phyloP scores from a whole-genome alignment of 768 basidiomycete genomes.

The Filobasidium wieringae region DNA sequence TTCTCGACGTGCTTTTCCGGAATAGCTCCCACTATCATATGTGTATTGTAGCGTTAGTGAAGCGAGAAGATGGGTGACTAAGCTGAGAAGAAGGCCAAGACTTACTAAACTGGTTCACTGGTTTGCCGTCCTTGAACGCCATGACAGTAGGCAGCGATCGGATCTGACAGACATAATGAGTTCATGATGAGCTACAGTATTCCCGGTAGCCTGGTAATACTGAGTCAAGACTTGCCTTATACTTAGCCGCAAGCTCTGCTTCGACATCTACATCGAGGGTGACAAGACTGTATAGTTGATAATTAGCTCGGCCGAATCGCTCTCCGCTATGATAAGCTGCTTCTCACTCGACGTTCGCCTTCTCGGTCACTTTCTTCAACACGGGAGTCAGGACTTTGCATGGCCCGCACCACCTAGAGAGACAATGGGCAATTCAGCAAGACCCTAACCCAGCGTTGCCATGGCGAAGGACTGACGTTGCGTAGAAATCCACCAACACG shows the following conservation, averaged over 20 bases:
- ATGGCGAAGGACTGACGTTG: conserved; percentile 9
- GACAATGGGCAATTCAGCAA: background rate
- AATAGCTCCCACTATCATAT: conserved; percentile 4
- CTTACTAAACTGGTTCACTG: conserved; percentile 46
- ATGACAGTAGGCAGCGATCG: conserved; percentile 67
- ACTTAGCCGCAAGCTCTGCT: conserved; percentile 45
- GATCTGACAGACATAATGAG: conserved; percentile 44
- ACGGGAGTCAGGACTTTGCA: conserved; percentile 63
- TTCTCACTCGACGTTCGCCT: conserved; percentile 39
- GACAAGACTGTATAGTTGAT: conserved; percentile 52
- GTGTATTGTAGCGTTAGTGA: background rate
- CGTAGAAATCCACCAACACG: conserved; percentile 15
- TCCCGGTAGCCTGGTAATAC: background rate
- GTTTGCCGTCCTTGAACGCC: conserved; percentile 57
- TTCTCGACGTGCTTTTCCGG: conserved; percentile 11
- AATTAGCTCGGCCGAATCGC: too few species aligned
- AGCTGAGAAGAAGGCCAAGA: background rate
- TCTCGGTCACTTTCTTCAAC: conserved; percentile 49
- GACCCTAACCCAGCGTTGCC: background rate
- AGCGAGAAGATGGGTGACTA: background rate
- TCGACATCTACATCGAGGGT: conserved; percentile 51
- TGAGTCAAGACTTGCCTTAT: conserved; percentile 41
- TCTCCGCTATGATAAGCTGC: too few species aligned
- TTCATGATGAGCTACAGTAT: conserved; percentile 1
- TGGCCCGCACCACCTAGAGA: conserved; percentile 61